Evolutionary conservation across 192 early-diverging fungal genomes (phyloP).

Genomic region (Entomortierella lignicola): DNA sequence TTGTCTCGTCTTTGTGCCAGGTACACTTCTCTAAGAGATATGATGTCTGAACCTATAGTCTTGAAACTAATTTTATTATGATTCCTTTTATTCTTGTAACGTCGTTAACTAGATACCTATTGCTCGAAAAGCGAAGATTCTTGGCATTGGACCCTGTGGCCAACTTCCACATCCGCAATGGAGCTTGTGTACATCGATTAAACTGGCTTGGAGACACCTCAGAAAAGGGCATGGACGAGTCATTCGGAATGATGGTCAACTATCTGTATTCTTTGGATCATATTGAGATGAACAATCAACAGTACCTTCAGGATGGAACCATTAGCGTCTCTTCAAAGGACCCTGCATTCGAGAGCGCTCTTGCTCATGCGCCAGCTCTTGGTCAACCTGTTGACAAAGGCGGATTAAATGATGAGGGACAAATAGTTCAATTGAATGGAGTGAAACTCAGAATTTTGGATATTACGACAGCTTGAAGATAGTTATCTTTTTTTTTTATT

Average conservation of each 20-base stretch:
- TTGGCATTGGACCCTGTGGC: conserved; percentile 90
- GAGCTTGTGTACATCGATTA: conserved; percentile 86
- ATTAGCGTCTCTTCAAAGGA: conserved; percentile 61
- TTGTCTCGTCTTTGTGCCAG: conserved; percentile 69
- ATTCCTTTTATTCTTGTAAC: neutral
- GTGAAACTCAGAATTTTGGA: conserved; percentile 2
- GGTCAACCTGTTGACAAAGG: neutral
- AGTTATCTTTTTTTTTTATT: neutral
- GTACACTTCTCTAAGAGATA: conserved; percentile 21
- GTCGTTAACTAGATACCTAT: conserved; percentile 61
- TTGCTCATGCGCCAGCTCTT: neutral
- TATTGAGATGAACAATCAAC: conserved; percentile 86
- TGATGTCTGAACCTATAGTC: neutral
- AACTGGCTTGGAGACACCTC: conserved; percentile 93
- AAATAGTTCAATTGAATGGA: conserved; percentile 16
- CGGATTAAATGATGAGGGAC: neutral
- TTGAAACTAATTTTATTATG: neutral
- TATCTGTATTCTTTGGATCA: conserved; percentile 84
- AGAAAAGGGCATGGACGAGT: conserved; percentile 81
- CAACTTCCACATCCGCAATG: conserved; percentile 96
- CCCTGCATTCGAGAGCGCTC: conserved; percentile 5
- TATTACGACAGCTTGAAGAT: conserved; percentile 6
- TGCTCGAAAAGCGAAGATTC: conserved; percentile 73
- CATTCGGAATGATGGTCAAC: conserved; percentile 95
- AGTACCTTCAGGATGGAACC: conserved; percentile 71